These are phyloP conservation scores for Paxillus ammoniavirescens DNA, from an alignment of 768 basidiomycete genomes.

Conservation along the genomic window DNA sequence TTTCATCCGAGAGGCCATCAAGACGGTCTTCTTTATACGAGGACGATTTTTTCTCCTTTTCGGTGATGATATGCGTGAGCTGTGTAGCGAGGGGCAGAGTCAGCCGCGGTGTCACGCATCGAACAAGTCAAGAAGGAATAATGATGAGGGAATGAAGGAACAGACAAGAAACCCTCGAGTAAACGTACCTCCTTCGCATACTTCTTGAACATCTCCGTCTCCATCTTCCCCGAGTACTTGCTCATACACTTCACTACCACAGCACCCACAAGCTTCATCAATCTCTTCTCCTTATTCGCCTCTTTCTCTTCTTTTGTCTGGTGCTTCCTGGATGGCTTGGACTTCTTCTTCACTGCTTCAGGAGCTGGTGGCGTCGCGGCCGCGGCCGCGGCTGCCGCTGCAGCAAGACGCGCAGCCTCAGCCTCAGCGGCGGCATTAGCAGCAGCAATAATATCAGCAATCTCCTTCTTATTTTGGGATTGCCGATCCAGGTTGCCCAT, in stretches of 20 bases:
- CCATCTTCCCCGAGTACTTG: conserved; percentile 76
- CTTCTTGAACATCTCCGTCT: conserved; percentile 85
- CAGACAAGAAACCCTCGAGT: background rate
- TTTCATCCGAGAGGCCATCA: conserved; percentile 82
- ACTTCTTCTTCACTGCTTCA: conserved; percentile 23
- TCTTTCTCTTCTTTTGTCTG: conserved; percentile 59
- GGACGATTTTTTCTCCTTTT: conserved; percentile 92
- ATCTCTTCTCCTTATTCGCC: conserved; percentile 73
- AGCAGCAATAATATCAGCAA: conserved; percentile 43
- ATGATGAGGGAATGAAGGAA: background rate
- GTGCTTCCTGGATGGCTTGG: conserved; percentile 36
- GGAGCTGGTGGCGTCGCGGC: conserved; percentile 9
- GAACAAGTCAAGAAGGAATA: background rate
- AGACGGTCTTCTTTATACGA: conserved; percentile 74
- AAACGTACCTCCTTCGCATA: conserved; percentile 86
- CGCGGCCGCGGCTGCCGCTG: conserved; percentile 13
- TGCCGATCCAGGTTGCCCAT: background rate
- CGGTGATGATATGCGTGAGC: conserved; percentile 84
- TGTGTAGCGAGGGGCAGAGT: conserved; percentile 29
- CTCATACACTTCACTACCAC: conserved; percentile 94
- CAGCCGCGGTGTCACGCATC: background rate
- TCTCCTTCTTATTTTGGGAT: conserved; percentile 23
- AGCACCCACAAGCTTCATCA: conserved; percentile 80
- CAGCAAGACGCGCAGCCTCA: conserved; percentile 29
- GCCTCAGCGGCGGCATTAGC: conserved; percentile 35